A percentile compares a stretch with the other conserved stretches of the same genome.
Evolutionary conservation across 495 filamentous ascomycete genomes (phyloP).

Genomic region (Cladorrhinum samala): DNA sequence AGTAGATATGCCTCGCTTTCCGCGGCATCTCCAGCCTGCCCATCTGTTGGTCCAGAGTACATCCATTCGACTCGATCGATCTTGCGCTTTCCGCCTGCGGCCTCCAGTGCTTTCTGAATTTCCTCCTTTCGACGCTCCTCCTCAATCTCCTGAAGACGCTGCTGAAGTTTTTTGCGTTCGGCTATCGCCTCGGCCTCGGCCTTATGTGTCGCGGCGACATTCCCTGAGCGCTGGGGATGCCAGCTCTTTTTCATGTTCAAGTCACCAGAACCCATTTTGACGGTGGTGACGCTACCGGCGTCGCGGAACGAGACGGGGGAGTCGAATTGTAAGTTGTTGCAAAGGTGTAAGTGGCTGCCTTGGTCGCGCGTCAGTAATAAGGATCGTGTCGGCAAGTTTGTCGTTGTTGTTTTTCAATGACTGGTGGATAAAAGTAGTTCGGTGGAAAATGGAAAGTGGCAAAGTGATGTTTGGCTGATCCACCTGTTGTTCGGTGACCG

Average conservation of each 20-base stretch:
- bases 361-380: too few relatives aligned
- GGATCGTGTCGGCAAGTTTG: too few relatives aligned
- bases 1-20: constrained; percentile 93
- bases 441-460: too few relatives aligned
- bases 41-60: constrained; percentile 82
- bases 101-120: constrained; percentile 82
- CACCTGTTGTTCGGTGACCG: too few relatives aligned
- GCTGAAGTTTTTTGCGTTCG: constrained; percentile 85
- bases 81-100: constrained; percentile 70
- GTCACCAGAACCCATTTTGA: constrained; percentile 74
- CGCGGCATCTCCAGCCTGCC: constrained; percentile 73
- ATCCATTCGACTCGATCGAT: constrained; percentile 91
- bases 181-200: constrained; percentile 85
- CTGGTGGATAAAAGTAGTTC: too few relatives aligned
- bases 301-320: neutral
- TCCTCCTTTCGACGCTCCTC: constrained; percentile 93
- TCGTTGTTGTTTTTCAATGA: too few relatives aligned
- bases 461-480: too few relatives aligned
- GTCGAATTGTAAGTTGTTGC: neutral
- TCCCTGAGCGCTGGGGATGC: constrained; percentile 50
- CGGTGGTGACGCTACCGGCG: constrained; percentile 20
- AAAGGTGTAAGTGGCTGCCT: neutral
- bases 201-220: constrained; percentile 30
- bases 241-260: constrained; percentile 97
- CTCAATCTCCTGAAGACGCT: constrained; percentile 78